Conservation (phyloP, 2,329 filamentous ascomycete species). For the Cryphonectria parasitica region DNA sequence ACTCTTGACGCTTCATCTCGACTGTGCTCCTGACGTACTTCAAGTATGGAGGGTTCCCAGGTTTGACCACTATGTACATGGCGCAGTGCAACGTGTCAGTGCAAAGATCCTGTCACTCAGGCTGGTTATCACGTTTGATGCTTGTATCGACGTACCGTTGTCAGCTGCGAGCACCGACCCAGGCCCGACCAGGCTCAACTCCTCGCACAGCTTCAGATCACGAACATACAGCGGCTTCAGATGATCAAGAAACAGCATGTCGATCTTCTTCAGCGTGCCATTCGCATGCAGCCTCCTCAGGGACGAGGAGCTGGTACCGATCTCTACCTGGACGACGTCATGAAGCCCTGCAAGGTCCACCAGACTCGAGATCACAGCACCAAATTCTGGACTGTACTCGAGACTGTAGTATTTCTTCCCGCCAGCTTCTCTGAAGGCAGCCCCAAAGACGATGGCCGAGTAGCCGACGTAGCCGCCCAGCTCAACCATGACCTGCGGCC, state of each 20-base stretch:
- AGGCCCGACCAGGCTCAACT: conserved; percentile 64
- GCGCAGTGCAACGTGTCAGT: not conserved
- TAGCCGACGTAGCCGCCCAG: conserved; percentile 83
- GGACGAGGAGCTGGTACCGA: conserved; percentile 70
- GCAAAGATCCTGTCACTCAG: not conserved
- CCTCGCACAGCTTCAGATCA: conserved; percentile 78
- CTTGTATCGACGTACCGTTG: conserved; percentile 48
- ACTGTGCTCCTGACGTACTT: conserved; percentile 71
- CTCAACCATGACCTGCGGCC: conserved; percentile 58
- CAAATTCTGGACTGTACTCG: conserved; percentile 76
- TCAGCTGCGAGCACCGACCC: conserved; percentile 70
- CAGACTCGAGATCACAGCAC: conserved; percentile 69
- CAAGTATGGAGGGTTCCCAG: conserved; percentile 71
- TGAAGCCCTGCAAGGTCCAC: conserved; percentile 74
- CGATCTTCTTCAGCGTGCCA: conserved; percentile 61
- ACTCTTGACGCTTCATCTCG: conserved; percentile 59
- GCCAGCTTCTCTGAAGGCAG: conserved; percentile 64
- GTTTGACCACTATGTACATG: conserved; percentile 58
- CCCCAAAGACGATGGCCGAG: conserved; percentile 76
- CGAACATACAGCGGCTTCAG: conserved; percentile 76
- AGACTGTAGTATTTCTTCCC: conserved; percentile 71
- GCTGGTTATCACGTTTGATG: not conserved
- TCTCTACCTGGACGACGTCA: conserved; percentile 70
- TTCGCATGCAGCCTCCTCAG: conserved; percentile 61
- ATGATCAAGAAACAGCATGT: conserved; percentile 80